Percentiles rank a stretch among this genome's conserved stretches.
Conservation (phyloP, 306 rosid species). For the Malus asiatica region DNA sequence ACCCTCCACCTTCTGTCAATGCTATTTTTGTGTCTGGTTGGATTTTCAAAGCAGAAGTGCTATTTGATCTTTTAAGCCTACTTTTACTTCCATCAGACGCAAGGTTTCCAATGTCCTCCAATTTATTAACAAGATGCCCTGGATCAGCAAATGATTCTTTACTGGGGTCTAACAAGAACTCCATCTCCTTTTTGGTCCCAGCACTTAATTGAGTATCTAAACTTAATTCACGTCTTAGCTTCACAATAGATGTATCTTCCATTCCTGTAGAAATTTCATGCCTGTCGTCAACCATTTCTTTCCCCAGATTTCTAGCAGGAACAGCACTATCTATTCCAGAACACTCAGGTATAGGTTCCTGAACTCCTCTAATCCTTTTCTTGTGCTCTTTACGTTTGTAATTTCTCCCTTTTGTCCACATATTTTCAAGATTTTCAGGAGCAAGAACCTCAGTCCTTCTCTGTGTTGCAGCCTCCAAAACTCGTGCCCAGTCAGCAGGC, state of each 20-base stretch:
- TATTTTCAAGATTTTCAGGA: constrained; percentile 97
- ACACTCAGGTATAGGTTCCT: constrained; percentile 38
- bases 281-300: constrained; percentile 33
- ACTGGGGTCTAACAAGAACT: constrained; percentile 26
- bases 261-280: constrained; percentile 29
- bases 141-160: constrained; percentile 26
- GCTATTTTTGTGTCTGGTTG: constrained; percentile 32
- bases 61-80: constrained; percentile 65
- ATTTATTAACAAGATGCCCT: constrained; percentile 32
- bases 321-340: constrained; percentile 25
- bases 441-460: constrained; percentile 89
- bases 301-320: constrained; percentile 25
- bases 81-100: constrained; percentile 33
- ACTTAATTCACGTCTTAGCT: constrained; percentile 19
- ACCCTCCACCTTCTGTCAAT: constrained; percentile 29
- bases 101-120: constrained; percentile 21
- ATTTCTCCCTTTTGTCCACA: constrained; percentile 98
- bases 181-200: constrained; percentile 27
- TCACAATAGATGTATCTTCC: constrained; percentile 31
- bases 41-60: constrained; percentile 56
- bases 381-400: constrained; percentile 78
- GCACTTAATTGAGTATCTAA: constrained; percentile 36
- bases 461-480: constrained; percentile 77
- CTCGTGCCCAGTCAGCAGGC: constrained; percentile 76
- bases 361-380: constrained; percentile 34